Evolutionary conservation across 768 basidiomycete species (phyloP).

Genomic region (Pleurotus eryngii): DNA sequence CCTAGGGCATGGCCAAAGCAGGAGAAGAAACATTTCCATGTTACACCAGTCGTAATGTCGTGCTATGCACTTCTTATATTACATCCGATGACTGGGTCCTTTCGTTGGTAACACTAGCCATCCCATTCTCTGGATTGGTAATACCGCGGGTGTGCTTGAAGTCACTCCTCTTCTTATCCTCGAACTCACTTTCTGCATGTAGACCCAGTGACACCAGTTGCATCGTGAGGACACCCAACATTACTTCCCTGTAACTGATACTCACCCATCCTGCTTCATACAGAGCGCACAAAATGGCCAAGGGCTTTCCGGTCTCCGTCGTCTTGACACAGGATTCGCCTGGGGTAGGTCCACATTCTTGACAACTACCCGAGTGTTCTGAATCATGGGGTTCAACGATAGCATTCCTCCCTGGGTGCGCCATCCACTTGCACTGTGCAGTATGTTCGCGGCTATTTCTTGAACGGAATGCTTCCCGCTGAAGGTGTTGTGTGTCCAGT

Average conservation of each 20-base stretch:
- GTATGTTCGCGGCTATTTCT: no score
- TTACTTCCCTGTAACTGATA: not conserved
- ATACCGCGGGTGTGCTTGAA: conserved; percentile 29
- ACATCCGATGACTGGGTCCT: conserved; percentile 20
- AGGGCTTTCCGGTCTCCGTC: conserved; percentile 32
- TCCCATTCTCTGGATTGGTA: conserved; percentile 38
- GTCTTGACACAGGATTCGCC: conserved; percentile 40
- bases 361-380: conserved; percentile 12
- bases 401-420: conserved; percentile 14
- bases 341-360: conserved; percentile 25
- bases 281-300: conserved; percentile 38
- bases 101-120: conserved; percentile 35
- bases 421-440: no score
- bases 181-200: not conserved
- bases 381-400: conserved; percentile 12
- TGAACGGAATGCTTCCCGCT: no score
- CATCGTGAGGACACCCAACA: not conserved
- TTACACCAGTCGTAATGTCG: not conserved
- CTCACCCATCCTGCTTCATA: not conserved
- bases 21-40: not conserved
- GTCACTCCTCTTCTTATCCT: not conserved
- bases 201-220: conserved; percentile 18
- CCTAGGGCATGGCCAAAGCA: conserved; percentile 1
- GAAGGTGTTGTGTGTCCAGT: no score
- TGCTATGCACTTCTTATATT: not conserved